Percentiles rank a stretch among this genome's conserved stretches.
Evolutionary conservation across 305 asterid genomes (phyloP).

Genomic region (Fraxinus xanthoxyloides): DNA sequence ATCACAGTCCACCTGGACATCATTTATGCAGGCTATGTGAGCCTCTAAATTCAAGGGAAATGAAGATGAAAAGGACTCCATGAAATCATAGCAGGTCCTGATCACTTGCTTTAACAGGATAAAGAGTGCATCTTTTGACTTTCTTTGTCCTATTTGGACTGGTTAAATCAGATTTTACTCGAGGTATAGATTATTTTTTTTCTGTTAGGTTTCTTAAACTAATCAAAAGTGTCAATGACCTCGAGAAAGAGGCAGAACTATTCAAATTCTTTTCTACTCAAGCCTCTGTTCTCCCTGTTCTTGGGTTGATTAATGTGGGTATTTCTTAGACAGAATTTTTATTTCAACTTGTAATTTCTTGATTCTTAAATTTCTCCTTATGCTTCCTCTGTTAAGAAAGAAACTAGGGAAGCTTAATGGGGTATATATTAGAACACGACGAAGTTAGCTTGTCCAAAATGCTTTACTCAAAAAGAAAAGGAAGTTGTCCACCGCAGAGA

Average conservation of each 20-base stretch:
- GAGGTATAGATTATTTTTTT: neutral
- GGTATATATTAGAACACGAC: neutral
- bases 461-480: neutral
- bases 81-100: neutral
- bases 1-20: neutral
- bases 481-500: neutral
- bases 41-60: neutral
- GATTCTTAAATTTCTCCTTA: neutral
- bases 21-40: neutral
- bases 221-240: neutral
- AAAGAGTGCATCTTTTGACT: neutral
- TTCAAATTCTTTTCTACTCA: neutral
- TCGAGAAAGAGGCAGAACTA: neutral
- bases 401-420: neutral
- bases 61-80: neutral
- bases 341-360: neutral
- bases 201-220: neutral
- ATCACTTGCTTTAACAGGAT: neutral
- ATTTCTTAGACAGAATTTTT: neutral
- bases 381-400: neutral
- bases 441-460: neutral
- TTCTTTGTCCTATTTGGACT: neutral
- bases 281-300: neutral
- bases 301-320: neutral
- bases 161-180: neutral